Evolutionary conservation across 495 filamentous ascomycete genomes (phyloP).

Genomic region (Lasiosphaeria hispida): DNA sequence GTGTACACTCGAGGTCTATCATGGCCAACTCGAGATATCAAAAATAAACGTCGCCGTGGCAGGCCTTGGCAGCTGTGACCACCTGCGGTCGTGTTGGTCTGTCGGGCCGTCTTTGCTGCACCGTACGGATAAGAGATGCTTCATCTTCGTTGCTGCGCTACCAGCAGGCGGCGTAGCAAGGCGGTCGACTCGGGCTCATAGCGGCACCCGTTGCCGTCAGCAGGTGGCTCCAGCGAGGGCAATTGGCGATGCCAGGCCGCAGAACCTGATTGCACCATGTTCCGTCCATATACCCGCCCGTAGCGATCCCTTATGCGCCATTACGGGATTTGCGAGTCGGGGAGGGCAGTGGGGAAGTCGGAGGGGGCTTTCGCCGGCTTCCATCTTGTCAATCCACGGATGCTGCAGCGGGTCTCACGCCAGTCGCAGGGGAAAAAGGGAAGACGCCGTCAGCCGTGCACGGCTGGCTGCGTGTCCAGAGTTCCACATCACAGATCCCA

Average conservation of each 20-base stretch:
- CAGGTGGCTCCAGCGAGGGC: slow-evolving; percentile 11
- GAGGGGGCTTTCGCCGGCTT: neutral
- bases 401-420: slow-evolving; percentile 9
- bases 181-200: neutral
- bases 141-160: too few species aligned
- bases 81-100: neutral
- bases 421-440: slow-evolving; percentile 1
- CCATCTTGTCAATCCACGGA: neutral
- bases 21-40: too few species aligned
- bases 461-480: slow-evolving; percentile 8
- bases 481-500: slow-evolving; percentile 30
- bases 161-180: too few species aligned
- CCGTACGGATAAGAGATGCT: too few species aligned
- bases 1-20: too few species aligned
- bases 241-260: slow-evolving; percentile 11
- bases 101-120: slow-evolving; percentile 2
- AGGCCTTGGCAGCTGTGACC: too few species aligned
- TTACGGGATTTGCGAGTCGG: slow-evolving; percentile 1
- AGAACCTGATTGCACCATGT: neutral
- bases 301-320: slow-evolving; percentile 15
- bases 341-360: slow-evolving; percentile 7
- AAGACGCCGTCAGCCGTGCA: slow-evolving; percentile 8
- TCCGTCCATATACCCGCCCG: neutral
- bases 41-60: too few species aligned
- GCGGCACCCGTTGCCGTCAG: slow-evolving; percentile 15